These are phyloP conservation scores for Quercus suber DNA, from an alignment of 306 rosid species.

Conservation along the genomic window DNA sequence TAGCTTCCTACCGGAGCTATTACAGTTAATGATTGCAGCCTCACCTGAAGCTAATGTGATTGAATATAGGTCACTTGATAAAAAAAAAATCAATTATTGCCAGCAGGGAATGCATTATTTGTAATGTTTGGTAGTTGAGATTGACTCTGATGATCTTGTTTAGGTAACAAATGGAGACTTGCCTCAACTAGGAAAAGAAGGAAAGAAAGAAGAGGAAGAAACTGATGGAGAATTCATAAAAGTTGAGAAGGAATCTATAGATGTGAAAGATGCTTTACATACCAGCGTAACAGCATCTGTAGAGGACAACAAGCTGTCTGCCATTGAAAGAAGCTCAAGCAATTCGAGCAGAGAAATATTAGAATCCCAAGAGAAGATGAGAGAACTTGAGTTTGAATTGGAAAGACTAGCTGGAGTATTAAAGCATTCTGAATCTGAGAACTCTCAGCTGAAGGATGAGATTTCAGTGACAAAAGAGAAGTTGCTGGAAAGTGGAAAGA, in stretches of 20 bases:
- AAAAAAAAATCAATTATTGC: background rate
- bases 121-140: background rate
- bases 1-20: background rate
- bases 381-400: conserved; percentile 72
- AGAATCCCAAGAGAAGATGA: conserved; percentile 80
- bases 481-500: conserved; percentile 57
- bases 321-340: conserved; percentile 51
- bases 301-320: conserved; percentile 38
- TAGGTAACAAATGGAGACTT: conserved; percentile 56
- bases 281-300: conserved; percentile 13
- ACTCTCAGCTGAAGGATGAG: conserved; percentile 65
- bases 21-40: background rate
- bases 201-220: conserved; percentile 84
- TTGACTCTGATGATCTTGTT: conserved; percentile 5
- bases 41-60: background rate
- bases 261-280: conserved; percentile 36
- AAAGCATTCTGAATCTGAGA: conserved; percentile 77
- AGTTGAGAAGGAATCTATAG: conserved; percentile 81
- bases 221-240: conserved; percentile 92
- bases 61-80: background rate
- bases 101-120: background rate
- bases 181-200: conserved; percentile 32
- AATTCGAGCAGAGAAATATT: conserved; percentile 67
- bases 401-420: conserved; percentile 51
- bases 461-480: conserved; percentile 56